Conservation (phyloP, 2,329 filamentous ascomycete genomes). For the Ophiosphaerella korrae region DNA sequence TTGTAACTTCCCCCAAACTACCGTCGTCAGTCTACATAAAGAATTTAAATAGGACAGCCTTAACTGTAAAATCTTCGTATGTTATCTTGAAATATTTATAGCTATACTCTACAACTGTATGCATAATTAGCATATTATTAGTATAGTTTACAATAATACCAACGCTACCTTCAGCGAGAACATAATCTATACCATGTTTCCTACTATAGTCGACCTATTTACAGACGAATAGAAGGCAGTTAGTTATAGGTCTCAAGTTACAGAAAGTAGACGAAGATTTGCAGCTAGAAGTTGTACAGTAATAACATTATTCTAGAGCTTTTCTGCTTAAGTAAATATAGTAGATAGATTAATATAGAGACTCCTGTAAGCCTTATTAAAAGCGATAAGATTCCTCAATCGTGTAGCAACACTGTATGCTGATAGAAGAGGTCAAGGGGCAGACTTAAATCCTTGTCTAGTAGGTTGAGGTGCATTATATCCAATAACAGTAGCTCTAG, state of each 20-base stretch:
- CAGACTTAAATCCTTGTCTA: not conserved
- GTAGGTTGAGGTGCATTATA: not conserved
- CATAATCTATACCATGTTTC: conserved; percentile 83
- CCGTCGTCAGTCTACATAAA: conserved; percentile 70
- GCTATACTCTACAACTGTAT: conserved; percentile 72
- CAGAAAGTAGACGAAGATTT: conserved; percentile 41
- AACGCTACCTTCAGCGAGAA: conserved; percentile 79
- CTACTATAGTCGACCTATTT: conserved; percentile 92
- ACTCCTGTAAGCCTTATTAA: conserved; percentile 16
- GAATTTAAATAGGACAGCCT: conserved; percentile 61
- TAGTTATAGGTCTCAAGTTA: conserved; percentile 56
- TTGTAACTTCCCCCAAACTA: conserved; percentile 64
- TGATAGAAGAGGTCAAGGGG: not conserved
- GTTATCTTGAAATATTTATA: conserved; percentile 73
- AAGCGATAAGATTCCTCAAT: not conserved
- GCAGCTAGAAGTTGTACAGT: conserved; percentile 56
- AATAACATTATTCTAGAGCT: conserved; percentile 46
- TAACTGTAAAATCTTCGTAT: conserved; percentile 57
- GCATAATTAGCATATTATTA: conserved; percentile 65
- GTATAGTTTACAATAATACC: conserved; percentile 65
- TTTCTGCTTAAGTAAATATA: conserved; percentile 43
- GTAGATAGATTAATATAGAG: conserved; percentile 42
- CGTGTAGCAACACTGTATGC: not conserved
- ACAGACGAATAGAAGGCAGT: conserved; percentile 64
- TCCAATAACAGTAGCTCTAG: no score